Percentiles rank a stretch among this genome's conserved stretches.
Evolutionary conservation across 2,329 filamentous ascomycete species (phyloP).

Genomic region (Monilinia fructigena): DNA sequence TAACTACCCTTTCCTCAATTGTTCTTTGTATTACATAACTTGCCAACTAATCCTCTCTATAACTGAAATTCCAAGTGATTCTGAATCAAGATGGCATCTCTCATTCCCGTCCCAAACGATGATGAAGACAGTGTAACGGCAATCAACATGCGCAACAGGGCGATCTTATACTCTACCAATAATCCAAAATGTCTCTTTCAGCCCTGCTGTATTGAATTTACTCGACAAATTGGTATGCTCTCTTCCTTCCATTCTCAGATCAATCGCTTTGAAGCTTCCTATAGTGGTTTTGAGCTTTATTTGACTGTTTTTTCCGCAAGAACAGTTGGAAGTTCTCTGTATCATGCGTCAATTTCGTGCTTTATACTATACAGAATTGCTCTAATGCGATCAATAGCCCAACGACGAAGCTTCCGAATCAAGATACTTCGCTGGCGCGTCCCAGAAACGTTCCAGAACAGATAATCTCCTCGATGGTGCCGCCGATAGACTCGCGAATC

Average conservation of each 20-base stretch:
- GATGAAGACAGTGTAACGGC: conserved; percentile 1
- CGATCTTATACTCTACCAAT: background rate
- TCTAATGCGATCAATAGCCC: conserved; percentile 1
- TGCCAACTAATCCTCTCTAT: background rate
- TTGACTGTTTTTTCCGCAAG: too few relatives aligned
- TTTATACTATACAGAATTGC: background rate
- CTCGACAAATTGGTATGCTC: background rate
- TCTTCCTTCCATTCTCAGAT: too few relatives aligned
- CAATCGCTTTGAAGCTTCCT: too few relatives aligned
- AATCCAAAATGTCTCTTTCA: background rate
- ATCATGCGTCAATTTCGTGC: too few relatives aligned
- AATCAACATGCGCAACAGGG: conserved; percentile 1
- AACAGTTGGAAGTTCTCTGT: too few relatives aligned
- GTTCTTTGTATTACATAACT: background rate
- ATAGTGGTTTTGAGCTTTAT: too few relatives aligned
- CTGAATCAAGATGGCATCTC: background rate
- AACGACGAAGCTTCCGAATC: conserved; percentile 13
- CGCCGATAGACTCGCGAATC: background rate
- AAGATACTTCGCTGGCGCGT: background rate
- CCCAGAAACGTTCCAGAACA: background rate
- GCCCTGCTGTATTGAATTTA: background rate
- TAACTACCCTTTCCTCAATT: background rate
- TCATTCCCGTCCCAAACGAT: background rate
- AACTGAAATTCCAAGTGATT: background rate
- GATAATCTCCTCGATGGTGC: background rate